Evolutionary conservation across 768 basidiomycete genomes (phyloP).

Genomic region (Rhizopogon vulgaris): DNA sequence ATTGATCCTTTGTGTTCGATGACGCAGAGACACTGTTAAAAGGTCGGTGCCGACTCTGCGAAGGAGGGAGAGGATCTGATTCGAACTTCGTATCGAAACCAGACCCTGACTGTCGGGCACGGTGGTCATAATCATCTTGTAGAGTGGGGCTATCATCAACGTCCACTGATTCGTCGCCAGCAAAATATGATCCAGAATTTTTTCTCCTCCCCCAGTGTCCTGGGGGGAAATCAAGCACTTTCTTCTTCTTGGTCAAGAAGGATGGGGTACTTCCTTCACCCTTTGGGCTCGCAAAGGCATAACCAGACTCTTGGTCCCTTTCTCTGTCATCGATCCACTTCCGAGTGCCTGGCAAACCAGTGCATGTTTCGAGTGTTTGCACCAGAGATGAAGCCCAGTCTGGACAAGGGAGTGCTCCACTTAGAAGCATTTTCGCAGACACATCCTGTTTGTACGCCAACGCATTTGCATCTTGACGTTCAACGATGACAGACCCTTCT

Average conservation of each 20-base stretch:
- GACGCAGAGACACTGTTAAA: constrained; percentile 14
- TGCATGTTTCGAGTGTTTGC: constrained; percentile 65
- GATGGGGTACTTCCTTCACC: constrained; percentile 21
- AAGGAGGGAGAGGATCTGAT: constrained; percentile 34
- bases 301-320: constrained; percentile 31
- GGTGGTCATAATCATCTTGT: constrained; percentile 26
- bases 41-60: constrained; percentile 17
- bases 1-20: constrained; percentile 18
- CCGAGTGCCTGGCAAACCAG: constrained; percentile 60
- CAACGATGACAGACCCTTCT: constrained; percentile 87
- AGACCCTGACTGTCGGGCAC: constrained; percentile 6
- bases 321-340: constrained; percentile 59
- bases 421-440: constrained; percentile 73
- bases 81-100: constrained; percentile 40
- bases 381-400: constrained; percentile 75
- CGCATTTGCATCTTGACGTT: constrained; percentile 88
- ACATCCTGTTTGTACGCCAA: constrained; percentile 74
- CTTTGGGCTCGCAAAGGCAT: constrained; percentile 52
- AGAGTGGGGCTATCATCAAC: constrained; percentile 7
- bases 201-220: constrained; percentile 50
- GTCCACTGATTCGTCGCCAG: constrained; percentile 13
- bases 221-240: constrained; percentile 52
- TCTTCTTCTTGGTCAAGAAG: constrained; percentile 39
- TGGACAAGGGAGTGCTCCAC: constrained; percentile 68
- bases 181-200: constrained; percentile 52